phyloP scores from a whole-genome alignment of 768 basidiomycete genomes.

The Boletus sensibilis region DNA sequence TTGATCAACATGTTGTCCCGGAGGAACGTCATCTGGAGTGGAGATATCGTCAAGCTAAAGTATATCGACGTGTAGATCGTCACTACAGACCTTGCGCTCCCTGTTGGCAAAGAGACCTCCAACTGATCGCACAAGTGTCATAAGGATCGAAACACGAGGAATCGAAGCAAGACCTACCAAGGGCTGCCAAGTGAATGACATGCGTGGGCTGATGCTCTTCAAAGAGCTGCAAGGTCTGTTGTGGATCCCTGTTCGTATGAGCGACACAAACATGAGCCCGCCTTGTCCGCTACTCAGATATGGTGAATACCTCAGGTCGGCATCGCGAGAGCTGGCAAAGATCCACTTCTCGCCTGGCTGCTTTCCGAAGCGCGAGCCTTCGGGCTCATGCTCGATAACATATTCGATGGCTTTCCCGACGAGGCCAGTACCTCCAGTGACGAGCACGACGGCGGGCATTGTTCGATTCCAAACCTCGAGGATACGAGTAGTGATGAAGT shows the following conservation, averaged over 20 bases:
- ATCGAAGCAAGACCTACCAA: constrained; percentile 52
- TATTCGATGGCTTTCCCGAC: constrained; percentile 84
- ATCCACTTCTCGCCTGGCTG: constrained; percentile 79
- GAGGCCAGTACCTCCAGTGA: constrained; percentile 84
- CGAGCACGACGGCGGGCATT: constrained; percentile 57
- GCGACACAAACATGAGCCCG: constrained; percentile 4
- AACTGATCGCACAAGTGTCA: constrained; percentile 45
- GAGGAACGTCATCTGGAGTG: constrained; percentile 75
- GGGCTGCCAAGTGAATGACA: constrained; percentile 94
- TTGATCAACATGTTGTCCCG: constrained; percentile 96
- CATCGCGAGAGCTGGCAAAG: constrained; percentile 76
- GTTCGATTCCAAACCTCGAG: not conserved
- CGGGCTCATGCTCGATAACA: constrained; percentile 74
- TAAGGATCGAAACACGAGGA: not conserved
- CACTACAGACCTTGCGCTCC: constrained; percentile 72
- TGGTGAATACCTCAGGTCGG: constrained; percentile 73
- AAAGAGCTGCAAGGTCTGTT: constrained; percentile 69
- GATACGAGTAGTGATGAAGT: not conserved
- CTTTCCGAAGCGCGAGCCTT: constrained; percentile 78
- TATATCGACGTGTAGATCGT: not conserved
- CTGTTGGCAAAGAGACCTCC: constrained; percentile 96
- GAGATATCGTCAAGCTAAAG: not conserved
- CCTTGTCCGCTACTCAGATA: not conserved
- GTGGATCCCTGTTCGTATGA: constrained; percentile 53
- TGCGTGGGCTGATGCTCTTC: constrained; percentile 93